A percentile compares a stretch with the other conserved stretches of the same genome.
phyloP scores from a whole-genome alignment of 345 rosid species.

The Euphorbia peplus region DNA sequence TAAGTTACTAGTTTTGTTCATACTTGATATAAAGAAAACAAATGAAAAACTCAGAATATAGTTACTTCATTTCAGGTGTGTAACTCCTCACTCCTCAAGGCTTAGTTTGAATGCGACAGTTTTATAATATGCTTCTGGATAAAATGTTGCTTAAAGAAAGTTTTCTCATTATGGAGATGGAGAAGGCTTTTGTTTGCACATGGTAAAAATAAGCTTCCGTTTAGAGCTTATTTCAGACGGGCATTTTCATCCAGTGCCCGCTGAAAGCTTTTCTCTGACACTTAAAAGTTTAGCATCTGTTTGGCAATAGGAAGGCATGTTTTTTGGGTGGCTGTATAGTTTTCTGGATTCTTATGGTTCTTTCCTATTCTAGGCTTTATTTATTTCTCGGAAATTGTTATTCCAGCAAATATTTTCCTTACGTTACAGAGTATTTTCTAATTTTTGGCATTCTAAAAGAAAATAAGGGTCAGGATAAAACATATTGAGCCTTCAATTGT shows the following conservation, averaged over 20 bases:
- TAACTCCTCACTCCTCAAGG: not conserved
- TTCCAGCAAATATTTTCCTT: too few species aligned
- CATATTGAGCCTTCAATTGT: not conserved
- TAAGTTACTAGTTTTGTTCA: not conserved
- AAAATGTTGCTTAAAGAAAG: not conserved
- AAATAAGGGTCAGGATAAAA: not conserved
- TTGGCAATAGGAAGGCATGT: not conserved
- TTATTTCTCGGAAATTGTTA: too few species aligned
- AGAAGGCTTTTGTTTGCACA: not conserved
- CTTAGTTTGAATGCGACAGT: not conserved
- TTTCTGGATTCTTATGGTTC: not conserved
- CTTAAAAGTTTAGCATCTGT: not conserved
- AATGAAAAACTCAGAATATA: not conserved
- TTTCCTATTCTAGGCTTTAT: not conserved
- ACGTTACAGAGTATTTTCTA: too few species aligned
- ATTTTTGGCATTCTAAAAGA: not conserved
- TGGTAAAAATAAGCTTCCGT: not conserved
- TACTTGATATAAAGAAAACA: not conserved
- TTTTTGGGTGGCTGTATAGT: not conserved
- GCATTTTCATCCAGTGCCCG: not conserved
- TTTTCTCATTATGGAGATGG: not conserved
- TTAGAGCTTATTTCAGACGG: not conserved
- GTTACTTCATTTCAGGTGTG: too few species aligned
- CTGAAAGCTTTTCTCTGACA: not conserved
- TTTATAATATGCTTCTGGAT: not conserved